phyloP scores from a whole-genome alignment of 1,139 yeast species.

The Geotrichum carabidarum region DNA sequence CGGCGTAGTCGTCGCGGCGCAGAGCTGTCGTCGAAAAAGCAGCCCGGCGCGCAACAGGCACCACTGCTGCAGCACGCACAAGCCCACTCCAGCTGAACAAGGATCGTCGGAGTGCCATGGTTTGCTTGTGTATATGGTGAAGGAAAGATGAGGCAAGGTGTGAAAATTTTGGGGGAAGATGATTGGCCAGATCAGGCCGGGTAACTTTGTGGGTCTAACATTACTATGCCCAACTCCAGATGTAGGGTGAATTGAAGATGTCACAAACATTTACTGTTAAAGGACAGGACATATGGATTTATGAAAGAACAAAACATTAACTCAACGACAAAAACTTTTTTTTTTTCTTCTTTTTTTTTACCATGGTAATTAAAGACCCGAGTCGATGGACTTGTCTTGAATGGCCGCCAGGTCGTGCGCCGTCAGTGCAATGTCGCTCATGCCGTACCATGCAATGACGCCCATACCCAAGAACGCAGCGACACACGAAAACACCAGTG shows the following conservation, averaged over 20 bases:
- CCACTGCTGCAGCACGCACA: neutral
- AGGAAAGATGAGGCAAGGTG: neutral
- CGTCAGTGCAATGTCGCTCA: conserved; percentile 47
- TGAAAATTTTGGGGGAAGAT: conserved; percentile 2
- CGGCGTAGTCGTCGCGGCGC: conserved; percentile 28
- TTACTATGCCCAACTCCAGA: no score
- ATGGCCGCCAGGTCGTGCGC: conserved; percentile 1
- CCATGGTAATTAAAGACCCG: neutral
- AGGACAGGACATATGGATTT: no score
- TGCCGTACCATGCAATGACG: conserved; percentile 75
- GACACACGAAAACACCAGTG: conserved; percentile 71
- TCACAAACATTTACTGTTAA: no score
- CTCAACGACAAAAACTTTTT: neutral
- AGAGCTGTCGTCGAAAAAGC: conserved; percentile 13
- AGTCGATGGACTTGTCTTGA: neutral
- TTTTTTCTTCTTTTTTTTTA: neutral
- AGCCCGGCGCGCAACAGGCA: neutral
- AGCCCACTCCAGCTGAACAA: conserved; percentile 6
- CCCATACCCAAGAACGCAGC: conserved; percentile 76
- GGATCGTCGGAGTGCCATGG: conserved; percentile 7
- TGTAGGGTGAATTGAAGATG: no score
- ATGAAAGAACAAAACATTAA: no score
- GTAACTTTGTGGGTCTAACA: neutral
- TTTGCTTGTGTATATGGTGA: neutral
- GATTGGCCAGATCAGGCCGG: conserved; percentile 4